Evolutionary conservation across 192 early-diverging fungal species (phyloP).

Genomic region (Lobosporangium transversale): DNA sequence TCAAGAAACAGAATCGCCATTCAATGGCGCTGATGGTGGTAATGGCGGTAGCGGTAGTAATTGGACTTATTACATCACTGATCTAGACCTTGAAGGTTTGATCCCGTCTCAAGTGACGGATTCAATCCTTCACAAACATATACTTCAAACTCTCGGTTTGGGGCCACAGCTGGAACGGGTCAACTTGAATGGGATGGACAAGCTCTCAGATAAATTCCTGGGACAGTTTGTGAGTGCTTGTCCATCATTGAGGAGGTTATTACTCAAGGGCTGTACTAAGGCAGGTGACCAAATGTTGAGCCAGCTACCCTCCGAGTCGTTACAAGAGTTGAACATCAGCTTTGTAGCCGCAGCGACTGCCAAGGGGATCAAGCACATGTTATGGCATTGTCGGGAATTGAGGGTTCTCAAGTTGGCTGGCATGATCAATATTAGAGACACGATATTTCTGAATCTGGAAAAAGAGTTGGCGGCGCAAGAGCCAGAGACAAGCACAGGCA

Average conservation of each 20-base stretch:
- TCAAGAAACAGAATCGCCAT: background rate
- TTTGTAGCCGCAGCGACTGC: slow-evolving; percentile 32
- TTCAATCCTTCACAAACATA: slow-evolving; percentile 2
- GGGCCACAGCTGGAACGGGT: slow-evolving; percentile 25
- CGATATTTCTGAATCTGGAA: slow-evolving; percentile 21
- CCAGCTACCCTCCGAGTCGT: background rate
- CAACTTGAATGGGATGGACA: slow-evolving; percentile 22
- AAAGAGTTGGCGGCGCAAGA: slow-evolving; percentile 11
- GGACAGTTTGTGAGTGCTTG: slow-evolving; percentile 20
- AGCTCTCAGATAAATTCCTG: slow-evolving; percentile 23
- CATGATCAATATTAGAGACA: slow-evolving; percentile 22
- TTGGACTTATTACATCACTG: background rate
- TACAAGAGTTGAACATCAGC: slow-evolving; percentile 40
- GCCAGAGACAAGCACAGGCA: background rate
- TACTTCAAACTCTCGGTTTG: slow-evolving; percentile 11
- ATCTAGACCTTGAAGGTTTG: slow-evolving; percentile 33
- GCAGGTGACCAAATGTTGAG: slow-evolving; percentile 33
- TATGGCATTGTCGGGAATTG: slow-evolving; percentile 14
- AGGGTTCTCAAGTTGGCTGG: slow-evolving; percentile 33
- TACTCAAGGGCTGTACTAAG: slow-evolving; percentile 37
- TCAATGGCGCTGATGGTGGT: background rate
- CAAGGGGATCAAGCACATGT: slow-evolving; percentile 26
- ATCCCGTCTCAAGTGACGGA: slow-evolving; percentile 37
- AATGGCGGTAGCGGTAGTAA: background rate
- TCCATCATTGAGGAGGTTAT: slow-evolving; percentile 2